Evolutionary conservation across 176 grass and related monocot genomes (phyloP).

Genomic region (Aegilops longissima): DNA sequence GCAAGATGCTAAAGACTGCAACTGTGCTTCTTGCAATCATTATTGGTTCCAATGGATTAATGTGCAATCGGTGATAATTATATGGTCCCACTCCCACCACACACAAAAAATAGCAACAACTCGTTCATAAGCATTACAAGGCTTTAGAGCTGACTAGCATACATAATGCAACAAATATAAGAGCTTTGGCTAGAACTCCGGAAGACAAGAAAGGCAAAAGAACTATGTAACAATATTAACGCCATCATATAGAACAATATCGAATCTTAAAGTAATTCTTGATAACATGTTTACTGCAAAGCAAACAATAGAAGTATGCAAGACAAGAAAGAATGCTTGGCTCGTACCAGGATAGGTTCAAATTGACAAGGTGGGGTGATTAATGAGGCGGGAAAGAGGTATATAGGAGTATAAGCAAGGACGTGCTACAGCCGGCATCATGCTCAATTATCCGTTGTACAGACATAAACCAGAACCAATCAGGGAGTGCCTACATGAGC

Average conservation of each 20-base stretch:
- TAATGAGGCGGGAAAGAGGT: background rate
- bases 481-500: background rate
- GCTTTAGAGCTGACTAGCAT: background rate
- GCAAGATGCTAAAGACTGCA: background rate
- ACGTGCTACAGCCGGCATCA: background rate
- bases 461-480: background rate
- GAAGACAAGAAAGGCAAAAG: background rate
- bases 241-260: background rate
- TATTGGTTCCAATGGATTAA: background rate
- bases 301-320: background rate
- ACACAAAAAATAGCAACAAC: background rate
- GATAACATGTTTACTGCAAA: background rate
- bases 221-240: background rate
- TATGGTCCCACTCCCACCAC: background rate
- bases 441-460: background rate
- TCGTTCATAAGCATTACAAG: background rate
- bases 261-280: background rate
- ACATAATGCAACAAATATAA: background rate
- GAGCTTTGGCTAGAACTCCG: background rate
- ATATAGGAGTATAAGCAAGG: background rate
- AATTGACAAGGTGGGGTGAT: constrained; percentile 15
- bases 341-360: constrained; percentile 1
- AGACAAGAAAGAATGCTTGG: background rate
- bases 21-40: background rate
- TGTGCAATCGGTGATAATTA: background rate